Percentiles rank a stretch among this genome's conserved stretches.
Evolutionary conservation across 805 yeast species (phyloP).

Genomic region (Lipomyces spencermartinsiae): DNA sequence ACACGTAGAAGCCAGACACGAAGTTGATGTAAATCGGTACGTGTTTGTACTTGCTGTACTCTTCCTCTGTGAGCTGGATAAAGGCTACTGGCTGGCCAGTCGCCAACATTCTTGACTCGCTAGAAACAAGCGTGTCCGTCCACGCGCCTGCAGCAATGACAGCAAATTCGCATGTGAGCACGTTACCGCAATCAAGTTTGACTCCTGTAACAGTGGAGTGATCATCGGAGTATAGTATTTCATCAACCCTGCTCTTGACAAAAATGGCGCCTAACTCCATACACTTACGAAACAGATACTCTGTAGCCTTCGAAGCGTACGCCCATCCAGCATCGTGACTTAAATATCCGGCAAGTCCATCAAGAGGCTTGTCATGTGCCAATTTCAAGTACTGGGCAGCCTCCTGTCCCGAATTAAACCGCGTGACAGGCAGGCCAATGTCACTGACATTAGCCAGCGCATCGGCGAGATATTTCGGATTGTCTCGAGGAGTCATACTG

Average conservation of each 20-base stretch:
- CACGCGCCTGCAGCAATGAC: conserved; percentile 40
- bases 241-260: conserved; percentile 22
- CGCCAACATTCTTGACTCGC: conserved; percentile 26
- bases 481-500: conserved; percentile 23
- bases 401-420: conserved; percentile 16
- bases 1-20: conserved; percentile 37
- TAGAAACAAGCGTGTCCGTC: conserved; percentile 31
- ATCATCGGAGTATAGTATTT: conserved; percentile 17
- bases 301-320: conserved; percentile 29
- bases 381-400: conserved; percentile 35
- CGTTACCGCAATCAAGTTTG: conserved; percentile 16
- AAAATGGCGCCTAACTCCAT: conserved; percentile 33
- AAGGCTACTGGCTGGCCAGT: conserved; percentile 40
- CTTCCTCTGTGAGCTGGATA: conserved; percentile 36
- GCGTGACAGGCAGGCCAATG: conserved; percentile 27
- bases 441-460: conserved; percentile 27
- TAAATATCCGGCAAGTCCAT: conserved; percentile 44
- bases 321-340: conserved; percentile 41
- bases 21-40: conserved; percentile 40
- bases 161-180: conserved; percentile 24
- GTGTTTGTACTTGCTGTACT: conserved; percentile 24
- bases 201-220: conserved; percentile 8
- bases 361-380: conserved; percentile 42
- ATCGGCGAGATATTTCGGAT: conserved; percentile 29
- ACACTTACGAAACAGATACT: conserved; percentile 20